A percentile compares a stretch with the other conserved stretches of the same genome.
Conservation (phyloP, 2,329 filamentous ascomycete genomes). For the Ophiostoma montium region DNA sequence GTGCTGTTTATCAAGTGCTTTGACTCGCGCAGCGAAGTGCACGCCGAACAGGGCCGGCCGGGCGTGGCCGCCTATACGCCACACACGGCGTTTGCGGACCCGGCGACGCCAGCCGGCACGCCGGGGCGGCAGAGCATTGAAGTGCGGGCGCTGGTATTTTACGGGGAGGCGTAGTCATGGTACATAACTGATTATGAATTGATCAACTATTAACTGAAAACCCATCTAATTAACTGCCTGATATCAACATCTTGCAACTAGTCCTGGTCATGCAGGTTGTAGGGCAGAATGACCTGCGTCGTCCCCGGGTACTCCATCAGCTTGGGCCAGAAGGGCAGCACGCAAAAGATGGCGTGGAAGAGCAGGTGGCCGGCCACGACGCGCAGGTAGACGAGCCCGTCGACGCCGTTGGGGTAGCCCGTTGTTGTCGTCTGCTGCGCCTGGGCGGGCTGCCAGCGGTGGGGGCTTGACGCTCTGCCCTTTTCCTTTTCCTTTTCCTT, state of each 20-base stretch:
- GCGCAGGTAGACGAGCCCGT: not conserved
- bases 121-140: conserved; percentile 45
- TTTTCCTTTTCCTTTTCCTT: not conserved
- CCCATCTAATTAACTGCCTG: not conserved
- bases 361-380: not conserved
- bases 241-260: too few relatives aligned
- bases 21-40: conserved; percentile 29
- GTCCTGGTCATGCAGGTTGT: not conserved
- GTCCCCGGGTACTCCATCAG: not conserved
- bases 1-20: conserved; percentile 38
- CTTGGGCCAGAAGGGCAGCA: not conserved
- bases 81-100: conserved; percentile 43
- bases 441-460: not conserved
- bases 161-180: conserved; percentile 20
- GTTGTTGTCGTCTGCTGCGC: not conserved
- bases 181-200: not conserved
- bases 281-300: not conserved
- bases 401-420: not conserved
- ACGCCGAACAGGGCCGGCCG: conserved; percentile 19
- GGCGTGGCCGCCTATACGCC: conserved; percentile 34
- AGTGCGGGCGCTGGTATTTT: conserved; percentile 48
- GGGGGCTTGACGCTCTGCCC: not conserved
- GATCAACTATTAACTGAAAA: not conserved
- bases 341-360: not conserved
- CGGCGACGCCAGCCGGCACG: conserved; percentile 33